phyloP scores from a whole-genome alignment of 2,329 filamentous ascomycete genomes.

The Diaporthe nobilis region DNA sequence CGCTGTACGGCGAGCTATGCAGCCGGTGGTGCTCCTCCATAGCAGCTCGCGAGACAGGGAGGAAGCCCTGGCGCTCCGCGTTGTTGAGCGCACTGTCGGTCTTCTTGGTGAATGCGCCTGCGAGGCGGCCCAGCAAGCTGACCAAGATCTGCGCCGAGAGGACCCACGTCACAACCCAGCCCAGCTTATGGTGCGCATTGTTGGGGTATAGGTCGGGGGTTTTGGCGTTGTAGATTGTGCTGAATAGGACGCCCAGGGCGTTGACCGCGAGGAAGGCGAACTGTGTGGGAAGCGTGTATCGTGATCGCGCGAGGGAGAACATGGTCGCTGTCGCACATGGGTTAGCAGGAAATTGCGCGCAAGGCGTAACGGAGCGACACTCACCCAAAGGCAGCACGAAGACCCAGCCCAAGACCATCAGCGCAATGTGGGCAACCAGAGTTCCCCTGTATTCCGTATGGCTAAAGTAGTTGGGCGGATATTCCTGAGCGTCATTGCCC shows the following conservation, averaged over 20 bases:
- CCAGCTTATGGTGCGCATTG: slow-evolving; percentile 90
- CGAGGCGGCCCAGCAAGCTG: slow-evolving; percentile 74
- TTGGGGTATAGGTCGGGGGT: slow-evolving; percentile 90
- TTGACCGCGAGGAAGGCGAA: slow-evolving; percentile 77
- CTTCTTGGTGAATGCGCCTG: slow-evolving; percentile 56
- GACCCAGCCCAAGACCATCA: slow-evolving; percentile 80
- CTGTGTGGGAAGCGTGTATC: slow-evolving; percentile 79
- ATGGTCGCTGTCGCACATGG: slow-evolving; percentile 75
- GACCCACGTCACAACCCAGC: slow-evolving; percentile 85
- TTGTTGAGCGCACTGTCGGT: slow-evolving; percentile 40
- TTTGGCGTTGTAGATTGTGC: slow-evolving; percentile 80
- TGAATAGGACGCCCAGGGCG: slow-evolving; percentile 73
- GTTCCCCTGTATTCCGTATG: slow-evolving; percentile 54
- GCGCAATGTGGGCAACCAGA: slow-evolving; percentile 71
- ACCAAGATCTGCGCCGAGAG: slow-evolving; percentile 79
- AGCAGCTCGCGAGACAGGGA: slow-evolving; percentile 71
- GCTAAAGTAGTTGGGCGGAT: slow-evolving; percentile 56
- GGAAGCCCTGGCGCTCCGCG: slow-evolving; percentile 70
- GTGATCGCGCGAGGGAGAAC: slow-evolving; percentile 85
- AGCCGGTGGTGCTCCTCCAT: slow-evolving; percentile 66
- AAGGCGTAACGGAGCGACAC: slow-evolving; percentile 46
- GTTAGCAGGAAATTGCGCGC: slow-evolving; percentile 39
- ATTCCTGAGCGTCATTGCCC: slow-evolving; percentile 46
- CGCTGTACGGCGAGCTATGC: slow-evolving; percentile 53
- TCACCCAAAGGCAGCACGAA: slow-evolving; percentile 78